Conservation (phyloP, 2,329 filamentous ascomycete genomes). For the Ophiosphaerella herpotricha region DNA sequence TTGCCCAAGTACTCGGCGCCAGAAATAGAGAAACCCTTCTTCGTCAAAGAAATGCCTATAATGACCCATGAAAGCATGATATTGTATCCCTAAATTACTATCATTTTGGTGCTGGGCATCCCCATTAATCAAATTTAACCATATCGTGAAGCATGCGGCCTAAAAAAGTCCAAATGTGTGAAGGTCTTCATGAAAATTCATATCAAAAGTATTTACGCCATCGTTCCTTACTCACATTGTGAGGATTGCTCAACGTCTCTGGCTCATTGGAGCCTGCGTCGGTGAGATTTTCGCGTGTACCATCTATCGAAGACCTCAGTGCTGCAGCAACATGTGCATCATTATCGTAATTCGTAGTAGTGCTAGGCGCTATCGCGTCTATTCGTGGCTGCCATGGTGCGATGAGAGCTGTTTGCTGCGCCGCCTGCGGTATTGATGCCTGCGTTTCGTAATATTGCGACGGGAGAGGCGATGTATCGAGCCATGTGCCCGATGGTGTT, state of each 20-base stretch:
- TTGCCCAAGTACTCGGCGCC: too few species aligned
- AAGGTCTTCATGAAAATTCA: neutral
- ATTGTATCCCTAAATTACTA: too few species aligned
- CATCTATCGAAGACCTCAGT: neutral
- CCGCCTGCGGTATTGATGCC: neutral
- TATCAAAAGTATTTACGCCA: conserved; percentile 23
- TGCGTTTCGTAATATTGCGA: conserved; percentile 7
- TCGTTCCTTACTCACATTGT: conserved; percentile 2
- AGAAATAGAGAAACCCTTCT: too few species aligned
- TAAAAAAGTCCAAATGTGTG: too few species aligned
- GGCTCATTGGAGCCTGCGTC: neutral
- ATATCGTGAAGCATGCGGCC: too few species aligned
- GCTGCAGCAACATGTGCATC: neutral
- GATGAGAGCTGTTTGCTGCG: neutral
- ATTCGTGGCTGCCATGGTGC: conserved; percentile 2
- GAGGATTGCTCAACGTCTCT: neutral
- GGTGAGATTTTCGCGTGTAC: too few species aligned
- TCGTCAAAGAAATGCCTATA: too few species aligned
- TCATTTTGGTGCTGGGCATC: too few species aligned
- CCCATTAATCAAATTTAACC: too few species aligned
- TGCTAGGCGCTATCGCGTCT: neutral
- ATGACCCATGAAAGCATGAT: too few species aligned
- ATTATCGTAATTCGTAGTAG: neutral
- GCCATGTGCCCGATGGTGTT: conserved; percentile 4
- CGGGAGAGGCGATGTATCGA: conserved; percentile 1